phyloP scores from a whole-genome alignment of 345 rosid genomes.

The Lumnitzera racemosa region DNA sequence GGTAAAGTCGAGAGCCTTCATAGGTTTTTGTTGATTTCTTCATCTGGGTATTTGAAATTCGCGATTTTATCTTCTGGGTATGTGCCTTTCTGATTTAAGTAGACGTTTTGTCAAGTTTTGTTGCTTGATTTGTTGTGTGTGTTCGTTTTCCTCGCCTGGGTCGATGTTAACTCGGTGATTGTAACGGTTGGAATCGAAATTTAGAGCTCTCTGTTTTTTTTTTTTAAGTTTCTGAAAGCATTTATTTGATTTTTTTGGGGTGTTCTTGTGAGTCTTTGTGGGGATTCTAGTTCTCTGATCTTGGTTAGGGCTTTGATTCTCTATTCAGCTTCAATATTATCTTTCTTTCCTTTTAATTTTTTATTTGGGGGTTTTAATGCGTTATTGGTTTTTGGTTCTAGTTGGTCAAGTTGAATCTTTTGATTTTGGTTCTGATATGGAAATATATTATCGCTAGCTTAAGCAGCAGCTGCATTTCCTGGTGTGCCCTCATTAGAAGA shows the following conservation, averaged over 20 bases:
- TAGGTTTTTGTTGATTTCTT: background rate
- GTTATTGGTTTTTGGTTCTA: background rate
- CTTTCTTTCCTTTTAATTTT: background rate
- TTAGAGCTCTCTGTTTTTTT: background rate
- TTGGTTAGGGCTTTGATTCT: background rate
- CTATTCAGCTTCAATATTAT: background rate
- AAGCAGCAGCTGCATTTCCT: background rate
- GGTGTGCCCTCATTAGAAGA: background rate
- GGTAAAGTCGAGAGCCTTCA: background rate
- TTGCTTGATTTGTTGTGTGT: background rate
- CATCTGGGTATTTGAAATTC: too few species aligned
- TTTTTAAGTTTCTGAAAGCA: too few species aligned
- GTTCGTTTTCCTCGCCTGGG: background rate
- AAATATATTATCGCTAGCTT: background rate
- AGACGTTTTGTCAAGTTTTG: background rate
- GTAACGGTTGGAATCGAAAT: background rate
- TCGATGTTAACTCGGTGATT: background rate
- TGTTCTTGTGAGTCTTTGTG: too few species aligned
- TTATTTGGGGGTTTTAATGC: background rate
- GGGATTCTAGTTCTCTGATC: too few species aligned
- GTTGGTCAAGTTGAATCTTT: background rate
- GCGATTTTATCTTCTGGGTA: conserved; percentile 1
- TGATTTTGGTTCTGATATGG: background rate
- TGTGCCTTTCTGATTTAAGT: background rate
- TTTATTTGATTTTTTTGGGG: too few species aligned